phyloP scores from a whole-genome alignment of 164 flowering plant genomes.

The Annona squamosa region DNA sequence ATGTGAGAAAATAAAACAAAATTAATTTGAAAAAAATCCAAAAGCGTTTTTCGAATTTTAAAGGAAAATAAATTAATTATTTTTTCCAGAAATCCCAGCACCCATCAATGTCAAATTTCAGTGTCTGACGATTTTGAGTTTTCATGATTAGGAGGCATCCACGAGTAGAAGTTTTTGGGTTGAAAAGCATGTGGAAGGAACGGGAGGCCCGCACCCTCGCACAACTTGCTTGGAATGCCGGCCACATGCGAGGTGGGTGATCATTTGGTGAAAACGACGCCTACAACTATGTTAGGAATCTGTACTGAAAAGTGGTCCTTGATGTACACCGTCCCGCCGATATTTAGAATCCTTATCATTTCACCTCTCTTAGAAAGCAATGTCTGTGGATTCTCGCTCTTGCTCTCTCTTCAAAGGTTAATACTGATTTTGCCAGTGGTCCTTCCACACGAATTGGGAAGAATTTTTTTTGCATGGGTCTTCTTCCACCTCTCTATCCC shows the following conservation, averaged over 20 bases:
- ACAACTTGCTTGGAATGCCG: background rate
- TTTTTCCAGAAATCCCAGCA: no score
- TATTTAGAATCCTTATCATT: conserved; percentile 24
- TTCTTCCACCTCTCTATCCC: background rate
- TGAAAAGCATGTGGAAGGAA: no score
- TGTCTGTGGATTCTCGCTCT: conserved; percentile 8
- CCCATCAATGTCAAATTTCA: no score
- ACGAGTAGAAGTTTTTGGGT: no score
- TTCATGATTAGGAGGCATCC: no score
- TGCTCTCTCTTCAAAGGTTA: background rate
- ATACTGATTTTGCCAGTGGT: conserved; percentile 6
- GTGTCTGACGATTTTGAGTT: no score
- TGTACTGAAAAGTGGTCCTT: conserved; percentile 10
- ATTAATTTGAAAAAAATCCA: no score
- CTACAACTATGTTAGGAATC: conserved; percentile 11
- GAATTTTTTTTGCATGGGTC: background rate
- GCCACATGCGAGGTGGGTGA: background rate
- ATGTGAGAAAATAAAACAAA: no score
- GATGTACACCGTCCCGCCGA: conserved; percentile 8
- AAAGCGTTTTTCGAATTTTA: no score
- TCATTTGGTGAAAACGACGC: conserved; percentile 8
- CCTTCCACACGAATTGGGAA: conserved; percentile 7
- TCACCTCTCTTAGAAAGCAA: conserved; percentile 11
- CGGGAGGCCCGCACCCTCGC: background rate
- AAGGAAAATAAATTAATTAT: no score